Evolutionary conservation across 2,329 filamentous ascomycete species (phyloP), one percentile per base, ranked within the genome.

Genomic region (Cordyceps pruinosa): DNA sequence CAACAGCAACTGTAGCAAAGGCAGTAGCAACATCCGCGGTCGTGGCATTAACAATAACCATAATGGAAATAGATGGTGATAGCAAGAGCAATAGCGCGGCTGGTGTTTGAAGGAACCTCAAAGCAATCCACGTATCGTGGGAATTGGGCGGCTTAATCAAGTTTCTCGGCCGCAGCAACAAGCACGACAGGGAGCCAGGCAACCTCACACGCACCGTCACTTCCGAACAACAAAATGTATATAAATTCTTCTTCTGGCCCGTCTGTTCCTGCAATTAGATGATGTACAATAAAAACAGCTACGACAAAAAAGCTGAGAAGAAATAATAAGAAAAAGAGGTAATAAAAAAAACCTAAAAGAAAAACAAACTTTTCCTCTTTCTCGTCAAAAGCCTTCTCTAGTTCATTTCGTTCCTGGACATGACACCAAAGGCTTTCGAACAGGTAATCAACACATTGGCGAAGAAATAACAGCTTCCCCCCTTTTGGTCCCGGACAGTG

Each of bases 241-340:
- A 58, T 56, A 48, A 52, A 60, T 61, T 59, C 35, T 50, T 50
- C 59, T 57, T 45, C 42, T 39, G n/a, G 4, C 25, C 44, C 53
- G 47, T 56, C 58, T 56, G 52, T 51, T 58, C 56, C 57, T 57
- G 58, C 62, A 61, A 63, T 62, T 64, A 65, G 60, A 65, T 64
- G 61, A 61, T 64, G 61, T 65, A 65, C 64, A 65, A 52, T 60
- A 61, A 62, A 62, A 64, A 65, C 44, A 56, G 53, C 44, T 47
- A 64, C 60, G 67, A 64, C 66, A 68, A 61, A 59, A 64, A 67
- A 60, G 64, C 35, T 30, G 47, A 45, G 46, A 57, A 57, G 47
- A 50, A 25, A 41, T 35, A 57, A 35, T 34, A 51, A 34, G 41
- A 25, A 26, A 45, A 51, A 25, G 21, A 26, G 21, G 25, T 45